These are phyloP conservation scores for Malassezia equina DNA, from an alignment of 1,284 basidiomycete genomes.

Conservation along the genomic window DNA sequence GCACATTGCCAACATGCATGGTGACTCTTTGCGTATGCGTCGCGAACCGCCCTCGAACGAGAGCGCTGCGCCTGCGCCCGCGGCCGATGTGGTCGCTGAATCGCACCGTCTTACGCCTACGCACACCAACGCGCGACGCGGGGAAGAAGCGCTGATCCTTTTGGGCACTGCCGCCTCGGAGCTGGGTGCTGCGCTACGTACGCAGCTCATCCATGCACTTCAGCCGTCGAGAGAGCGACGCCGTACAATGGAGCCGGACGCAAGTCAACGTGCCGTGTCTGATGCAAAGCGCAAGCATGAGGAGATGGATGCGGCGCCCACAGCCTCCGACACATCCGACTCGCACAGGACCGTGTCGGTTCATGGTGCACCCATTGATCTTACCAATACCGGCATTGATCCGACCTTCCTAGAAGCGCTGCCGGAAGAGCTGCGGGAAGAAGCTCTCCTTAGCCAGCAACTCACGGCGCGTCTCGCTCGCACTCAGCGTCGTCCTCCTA, in stretches of 20 bases:
- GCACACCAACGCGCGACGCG: constrained; percentile 77
- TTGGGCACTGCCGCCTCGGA: constrained; percentile 61
- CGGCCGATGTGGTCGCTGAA: constrained; percentile 31
- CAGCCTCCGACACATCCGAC: neutral
- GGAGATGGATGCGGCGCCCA: neutral
- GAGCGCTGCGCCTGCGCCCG: too few species aligned
- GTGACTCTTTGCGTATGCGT: neutral
- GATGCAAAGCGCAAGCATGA: constrained; percentile 44
- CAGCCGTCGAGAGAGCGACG: constrained; percentile 56
- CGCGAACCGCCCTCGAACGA: constrained; percentile 8
- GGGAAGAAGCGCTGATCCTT: constrained; percentile 71
- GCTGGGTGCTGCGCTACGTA: constrained; percentile 53
- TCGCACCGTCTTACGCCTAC: constrained; percentile 55
- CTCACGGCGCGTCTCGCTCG: constrained; percentile 64
- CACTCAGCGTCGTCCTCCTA: constrained; percentile 45
- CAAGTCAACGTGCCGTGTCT: constrained; percentile 17
- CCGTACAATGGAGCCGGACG: constrained; percentile 25
- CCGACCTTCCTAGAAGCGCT: constrained; percentile 94
- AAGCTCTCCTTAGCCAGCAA: constrained; percentile 85
- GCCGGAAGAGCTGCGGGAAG: constrained; percentile 96
- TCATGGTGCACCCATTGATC: constrained; percentile 87
- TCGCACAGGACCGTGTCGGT: constrained; percentile 51
- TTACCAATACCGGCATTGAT: constrained; percentile 96
- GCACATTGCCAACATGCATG: constrained; percentile 27
- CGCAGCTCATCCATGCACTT: constrained; percentile 67